phyloP scores from a whole-genome alignment of 768 basidiomycete species.

The Boletus rubropictus region DNA sequence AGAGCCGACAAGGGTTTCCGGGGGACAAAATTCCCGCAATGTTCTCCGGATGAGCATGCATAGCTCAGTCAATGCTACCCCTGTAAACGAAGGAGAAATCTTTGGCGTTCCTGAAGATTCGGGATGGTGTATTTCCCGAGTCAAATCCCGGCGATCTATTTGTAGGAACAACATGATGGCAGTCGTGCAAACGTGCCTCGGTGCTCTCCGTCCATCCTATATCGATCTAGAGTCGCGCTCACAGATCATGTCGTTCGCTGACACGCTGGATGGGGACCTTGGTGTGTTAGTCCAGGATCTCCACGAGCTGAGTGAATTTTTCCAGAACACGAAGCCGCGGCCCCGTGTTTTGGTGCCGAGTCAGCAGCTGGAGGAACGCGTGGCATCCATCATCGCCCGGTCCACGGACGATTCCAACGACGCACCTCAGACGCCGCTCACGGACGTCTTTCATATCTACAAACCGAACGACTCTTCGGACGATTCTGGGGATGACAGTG shows the following conservation, averaged over 20 bases:
- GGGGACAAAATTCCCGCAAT: slow-evolving; percentile 73
- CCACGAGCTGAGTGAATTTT: slow-evolving; percentile 70
- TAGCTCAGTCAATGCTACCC: slow-evolving; percentile 38
- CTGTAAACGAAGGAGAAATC: slow-evolving; percentile 58
- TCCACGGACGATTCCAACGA: slow-evolving; percentile 53
- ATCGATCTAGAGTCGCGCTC: slow-evolving; percentile 66
- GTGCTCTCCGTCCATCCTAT: slow-evolving; percentile 61
- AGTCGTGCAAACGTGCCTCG: slow-evolving; percentile 79
- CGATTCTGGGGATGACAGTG: slow-evolving; percentile 43
- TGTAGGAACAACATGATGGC: slow-evolving; percentile 78
- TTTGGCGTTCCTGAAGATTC: slow-evolving; percentile 80
- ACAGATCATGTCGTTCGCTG: slow-evolving; percentile 31
- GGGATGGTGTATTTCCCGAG: slow-evolving; percentile 81
- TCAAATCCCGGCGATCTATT: slow-evolving; percentile 50
- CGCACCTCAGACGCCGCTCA: slow-evolving; percentile 72
- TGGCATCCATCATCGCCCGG: slow-evolving; percentile 78
- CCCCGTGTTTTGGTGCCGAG: slow-evolving; percentile 43
- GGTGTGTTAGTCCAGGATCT: slow-evolving; percentile 75
- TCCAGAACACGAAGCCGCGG: slow-evolving; percentile 43
- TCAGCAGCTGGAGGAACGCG: slow-evolving; percentile 65
- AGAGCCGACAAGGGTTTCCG: slow-evolving; percentile 76
- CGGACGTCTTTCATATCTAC: slow-evolving; percentile 66
- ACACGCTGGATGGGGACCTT: slow-evolving; percentile 53
- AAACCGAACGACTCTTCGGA: slow-evolving; percentile 33
- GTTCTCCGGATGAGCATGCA: slow-evolving; percentile 93